Evolutionary conservation across 2,329 filamentous ascomycete genomes (phyloP).

Genomic region (Emergomyces africanus): DNA sequence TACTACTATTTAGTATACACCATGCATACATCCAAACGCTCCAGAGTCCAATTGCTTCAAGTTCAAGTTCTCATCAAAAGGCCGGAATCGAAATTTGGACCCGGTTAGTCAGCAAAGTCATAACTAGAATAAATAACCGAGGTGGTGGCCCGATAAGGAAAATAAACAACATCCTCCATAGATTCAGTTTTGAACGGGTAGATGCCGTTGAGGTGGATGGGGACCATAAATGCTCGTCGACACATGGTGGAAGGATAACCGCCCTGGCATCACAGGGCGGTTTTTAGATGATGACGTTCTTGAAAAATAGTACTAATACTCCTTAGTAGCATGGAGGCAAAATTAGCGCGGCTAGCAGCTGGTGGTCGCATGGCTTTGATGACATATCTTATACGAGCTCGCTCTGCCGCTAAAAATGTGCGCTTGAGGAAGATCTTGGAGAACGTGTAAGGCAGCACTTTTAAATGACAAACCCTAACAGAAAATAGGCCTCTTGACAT

Average conservation of each 20-base stretch:
- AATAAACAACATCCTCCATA: background rate
- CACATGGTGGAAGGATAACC: background rate
- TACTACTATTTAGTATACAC: background rate
- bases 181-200: background rate
- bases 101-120: background rate
- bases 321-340: background rate
- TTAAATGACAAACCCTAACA: background rate
- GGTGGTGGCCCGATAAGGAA: background rate
- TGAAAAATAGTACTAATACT: too few species aligned
- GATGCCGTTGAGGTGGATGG: background rate
- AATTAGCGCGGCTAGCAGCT: background rate
- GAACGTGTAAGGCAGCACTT: background rate
- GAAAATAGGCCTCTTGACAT: background rate
- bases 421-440: background rate
- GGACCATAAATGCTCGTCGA: background rate
- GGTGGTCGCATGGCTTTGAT: background rate
- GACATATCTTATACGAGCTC: background rate
- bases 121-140: background rate
- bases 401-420: background rate
- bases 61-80: too few species aligned
- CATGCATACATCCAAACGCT: background rate
- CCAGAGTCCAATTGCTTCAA: background rate
- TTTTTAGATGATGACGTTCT: background rate
- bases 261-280: background rate
- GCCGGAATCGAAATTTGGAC: too few species aligned